Percentiles rank a stretch among this genome's conserved stretches.
Conservation (phyloP, 148 eudicot genomes). For the Tetragonia tetragonoides region DNA sequence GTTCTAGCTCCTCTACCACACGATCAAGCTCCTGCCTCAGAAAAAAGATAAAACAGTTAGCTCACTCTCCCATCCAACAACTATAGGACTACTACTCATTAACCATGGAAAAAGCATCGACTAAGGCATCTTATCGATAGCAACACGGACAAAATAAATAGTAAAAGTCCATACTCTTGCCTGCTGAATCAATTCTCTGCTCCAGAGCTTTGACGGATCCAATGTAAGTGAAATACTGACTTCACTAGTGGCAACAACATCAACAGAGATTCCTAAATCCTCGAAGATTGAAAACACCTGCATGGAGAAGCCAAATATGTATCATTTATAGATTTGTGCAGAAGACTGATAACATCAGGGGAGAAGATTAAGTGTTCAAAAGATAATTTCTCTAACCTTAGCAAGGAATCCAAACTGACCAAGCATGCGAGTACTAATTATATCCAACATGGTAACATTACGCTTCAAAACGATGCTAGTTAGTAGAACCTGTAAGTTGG, state of each 20-base stretch:
- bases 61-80: not conserved
- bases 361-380: slow-evolving; percentile 9
- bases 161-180: slow-evolving; percentile 60
- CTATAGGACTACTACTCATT: not conserved
- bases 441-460: slow-evolving; percentile 97
- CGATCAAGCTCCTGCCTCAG: slow-evolving; percentile 76
- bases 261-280: slow-evolving; percentile 92
- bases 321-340: slow-evolving; percentile 3
- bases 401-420: slow-evolving; percentile 97
- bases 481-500: slow-evolving; percentile 61
- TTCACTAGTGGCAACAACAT: slow-evolving; percentile 99
- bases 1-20: slow-evolving; percentile 81
- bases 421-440: slow-evolving; percentile 96
- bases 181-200: slow-evolving; percentile 97
- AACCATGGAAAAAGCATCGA: not conserved
- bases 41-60: slow-evolving; percentile 4
- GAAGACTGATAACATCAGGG: not conserved
- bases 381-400: slow-evolving; percentile 45
- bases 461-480: slow-evolving; percentile 97
- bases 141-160: slow-evolving; percentile 1
- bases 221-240: slow-evolving; percentile 93
- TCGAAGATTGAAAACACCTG: slow-evolving; percentile 94
- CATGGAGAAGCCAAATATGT: slow-evolving; percentile 2
- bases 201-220: slow-evolving; percentile 98
- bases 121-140: not conserved